Evolutionary conservation across 768 basidiomycete species (phyloP).

Genomic region (Lactarius trivialis): DNA sequence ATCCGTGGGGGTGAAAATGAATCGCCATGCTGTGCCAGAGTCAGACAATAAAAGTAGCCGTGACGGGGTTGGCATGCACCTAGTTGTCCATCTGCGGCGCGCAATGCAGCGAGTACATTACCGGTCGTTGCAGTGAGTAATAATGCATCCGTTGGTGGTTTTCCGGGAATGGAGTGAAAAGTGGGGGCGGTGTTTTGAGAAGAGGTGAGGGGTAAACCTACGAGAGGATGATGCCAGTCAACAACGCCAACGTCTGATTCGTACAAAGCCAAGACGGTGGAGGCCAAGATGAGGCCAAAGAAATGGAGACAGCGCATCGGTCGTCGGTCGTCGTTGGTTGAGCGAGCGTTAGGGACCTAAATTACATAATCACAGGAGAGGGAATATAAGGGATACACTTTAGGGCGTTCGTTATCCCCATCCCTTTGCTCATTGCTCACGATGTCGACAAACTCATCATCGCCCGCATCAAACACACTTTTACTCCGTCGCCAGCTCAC

Average conservation of each 20-base stretch:
- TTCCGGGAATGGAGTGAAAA: conserved; percentile 39
- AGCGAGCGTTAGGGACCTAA: not conserved
- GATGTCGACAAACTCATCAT: conserved; percentile 26
- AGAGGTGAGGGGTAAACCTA: conserved; percentile 63
- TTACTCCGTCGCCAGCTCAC: conserved; percentile 71
- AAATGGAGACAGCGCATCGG: conserved; percentile 7
- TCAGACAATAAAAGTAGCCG: not conserved
- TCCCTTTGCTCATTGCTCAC: not conserved
- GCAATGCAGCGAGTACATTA: conserved; percentile 74
- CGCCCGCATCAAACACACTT: conserved; percentile 37
- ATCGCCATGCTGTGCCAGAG: conserved; percentile 61
- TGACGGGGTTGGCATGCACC: conserved; percentile 39
- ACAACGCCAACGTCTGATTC: conserved; percentile 73
- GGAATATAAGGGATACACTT: conserved; percentile 3
- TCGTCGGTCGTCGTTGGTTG: not conserved
- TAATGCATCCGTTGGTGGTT: conserved; percentile 36
- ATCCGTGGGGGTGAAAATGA: conserved; percentile 66
- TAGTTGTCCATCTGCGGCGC: conserved; percentile 59
- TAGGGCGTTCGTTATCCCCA: not conserved
- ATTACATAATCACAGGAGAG: conserved; percentile 10
- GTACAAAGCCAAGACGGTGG: conserved; percentile 45
- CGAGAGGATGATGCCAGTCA: conserved; percentile 79
- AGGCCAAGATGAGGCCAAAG: conserved; percentile 9
- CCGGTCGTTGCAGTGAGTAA: conserved; percentile 59
- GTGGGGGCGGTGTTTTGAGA: conserved; percentile 49